A percentile compares a stretch with the other conserved stretches of the same genome.
phyloP scores from a whole-genome alignment of 2,329 filamentous ascomycete genomes.

The Xylaria sp. region DNA sequence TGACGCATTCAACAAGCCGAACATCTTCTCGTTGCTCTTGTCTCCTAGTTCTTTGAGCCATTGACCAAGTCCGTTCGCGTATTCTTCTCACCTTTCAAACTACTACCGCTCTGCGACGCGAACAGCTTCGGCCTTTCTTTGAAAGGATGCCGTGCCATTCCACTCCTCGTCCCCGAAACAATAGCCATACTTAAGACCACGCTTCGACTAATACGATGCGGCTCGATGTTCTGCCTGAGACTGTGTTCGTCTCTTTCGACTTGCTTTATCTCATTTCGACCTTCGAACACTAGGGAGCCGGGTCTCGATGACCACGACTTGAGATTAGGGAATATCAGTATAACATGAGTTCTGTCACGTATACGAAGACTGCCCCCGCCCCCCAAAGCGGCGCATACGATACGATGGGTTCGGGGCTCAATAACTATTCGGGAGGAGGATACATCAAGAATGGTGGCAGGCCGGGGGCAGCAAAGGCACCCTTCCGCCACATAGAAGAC shows the following conservation, averaged over 20 bases:
- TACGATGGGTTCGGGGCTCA: constrained; percentile 16
- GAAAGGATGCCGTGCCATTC: constrained; percentile 37
- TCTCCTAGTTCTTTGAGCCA: constrained; percentile 15
- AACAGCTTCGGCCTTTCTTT: constrained; percentile 20
- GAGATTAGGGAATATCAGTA: constrained; percentile 4
- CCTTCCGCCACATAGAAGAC: constrained; percentile 58
- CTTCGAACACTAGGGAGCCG: not conserved
- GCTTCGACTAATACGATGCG: constrained; percentile 1
- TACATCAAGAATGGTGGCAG: constrained; percentile 5
- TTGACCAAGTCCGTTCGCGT: constrained; percentile 21
- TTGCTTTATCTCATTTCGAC: not conserved
- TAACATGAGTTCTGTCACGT: constrained; percentile 33
- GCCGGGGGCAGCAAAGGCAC: constrained; percentile 34
- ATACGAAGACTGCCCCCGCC: constrained; percentile 17
- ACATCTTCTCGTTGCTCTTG: constrained; percentile 16
- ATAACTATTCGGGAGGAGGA: constrained; percentile 6
- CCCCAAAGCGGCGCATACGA: constrained; percentile 12
- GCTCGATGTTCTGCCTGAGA: constrained; percentile 1
- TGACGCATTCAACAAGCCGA: constrained; percentile 5
- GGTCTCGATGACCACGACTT: constrained; percentile 2
- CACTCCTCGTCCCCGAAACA: constrained; percentile 24
- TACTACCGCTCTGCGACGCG: constrained; percentile 20
- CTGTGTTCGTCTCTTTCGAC: not conserved
- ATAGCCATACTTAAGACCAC: constrained; percentile 30
- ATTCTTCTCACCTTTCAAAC: constrained; percentile 2